Evolutionary conservation across 1,139 yeast species (phyloP), one percentile per base, ranked within the genome.

Genomic region (Geotrichum carabidarum): DNA sequence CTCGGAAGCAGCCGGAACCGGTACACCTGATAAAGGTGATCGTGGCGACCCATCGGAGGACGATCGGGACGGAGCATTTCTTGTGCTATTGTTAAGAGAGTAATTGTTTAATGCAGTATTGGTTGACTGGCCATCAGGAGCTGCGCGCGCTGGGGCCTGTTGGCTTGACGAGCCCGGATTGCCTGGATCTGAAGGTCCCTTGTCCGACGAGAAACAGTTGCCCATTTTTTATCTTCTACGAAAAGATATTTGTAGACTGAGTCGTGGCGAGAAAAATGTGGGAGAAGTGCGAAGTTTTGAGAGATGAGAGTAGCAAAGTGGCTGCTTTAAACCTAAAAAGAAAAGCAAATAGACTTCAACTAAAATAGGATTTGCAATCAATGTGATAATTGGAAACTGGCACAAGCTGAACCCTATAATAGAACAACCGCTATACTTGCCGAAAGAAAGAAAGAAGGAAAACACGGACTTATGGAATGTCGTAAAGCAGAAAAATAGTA

Each of bases 61-160:
- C 18, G 37, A n/a, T 2, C 38, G 37, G 22, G 37, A 32, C n/a
- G 22, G 14, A 8, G 17, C 46, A n/a, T 43, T 43, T 15, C 47
- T 44, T 18, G 47, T n/a, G 38, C 34, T 32, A 15, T 42, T 22
- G 30, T 12, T 27, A 5, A 44, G 37, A 4, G 47, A 44, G 30
- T 44, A 44, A 27, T 37, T 44, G 47, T 44, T 44, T 44, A 44
- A 44, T 44, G 47, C 47, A 17, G 31, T 44, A 32, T 31, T 44
- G 6, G 47, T 9, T 14, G 38, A 44, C 9, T 15, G 46, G 36
- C 36, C 46, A 27, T 18, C 31, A 11, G 14, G 6, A 27, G 44
- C 34, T 12, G 44, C 11, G 14, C n/a, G 17, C 4, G 22, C 12
- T 32, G 44, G 8, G n/a, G 22, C 27, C 15, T 37, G 40, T 8